Conservation (phyloP, 1,139 yeast genomes). For the Hemisphaericaspora xylofermentans region DNA sequence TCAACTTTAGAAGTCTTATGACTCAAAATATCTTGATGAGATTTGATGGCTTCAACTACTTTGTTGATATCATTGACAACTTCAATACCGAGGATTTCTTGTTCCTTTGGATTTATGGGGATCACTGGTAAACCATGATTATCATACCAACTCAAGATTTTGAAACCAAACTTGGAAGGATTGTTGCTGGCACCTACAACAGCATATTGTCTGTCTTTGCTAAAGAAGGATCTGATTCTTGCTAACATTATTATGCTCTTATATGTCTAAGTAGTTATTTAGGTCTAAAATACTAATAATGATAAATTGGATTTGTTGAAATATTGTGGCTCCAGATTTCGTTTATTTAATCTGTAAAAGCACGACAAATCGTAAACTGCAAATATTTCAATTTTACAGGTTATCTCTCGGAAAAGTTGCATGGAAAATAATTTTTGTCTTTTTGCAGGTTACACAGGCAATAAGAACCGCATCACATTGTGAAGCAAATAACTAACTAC, state of each 20-base stretch:
- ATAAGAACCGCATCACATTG: too few relatives aligned
- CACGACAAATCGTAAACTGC: too few relatives aligned
- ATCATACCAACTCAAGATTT: conserved; percentile 68
- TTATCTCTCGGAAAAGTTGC: too few relatives aligned
- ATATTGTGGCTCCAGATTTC: too few relatives aligned
- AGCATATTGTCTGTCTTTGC: conserved; percentile 52
- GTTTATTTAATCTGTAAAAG: too few relatives aligned
- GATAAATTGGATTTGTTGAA: too few relatives aligned
- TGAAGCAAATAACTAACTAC: too few relatives aligned
- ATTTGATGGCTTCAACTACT: conserved; percentile 28
- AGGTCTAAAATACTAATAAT: too few relatives aligned
- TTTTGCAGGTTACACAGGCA: too few relatives aligned
- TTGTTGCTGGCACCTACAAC: conserved; percentile 76
- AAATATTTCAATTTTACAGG: too few relatives aligned
- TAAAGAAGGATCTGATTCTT: conserved; percentile 49
- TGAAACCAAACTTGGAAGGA: conserved; percentile 67
- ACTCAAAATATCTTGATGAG: conserved; percentile 23
- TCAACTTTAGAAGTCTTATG: conserved; percentile 32
- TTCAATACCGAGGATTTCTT: conserved; percentile 45
- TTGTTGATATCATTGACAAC: conserved; percentile 38
- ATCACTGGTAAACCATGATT: conserved; percentile 56
- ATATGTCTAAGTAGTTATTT: too few relatives aligned
- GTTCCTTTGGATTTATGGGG: conserved; percentile 63
- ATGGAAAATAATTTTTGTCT: too few relatives aligned
- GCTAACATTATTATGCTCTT: conserved; percentile 34